Evolutionary conservation across 2,329 filamentous ascomycete species (phyloP).

Genomic region (Ascocoryne sarcoides): DNA sequence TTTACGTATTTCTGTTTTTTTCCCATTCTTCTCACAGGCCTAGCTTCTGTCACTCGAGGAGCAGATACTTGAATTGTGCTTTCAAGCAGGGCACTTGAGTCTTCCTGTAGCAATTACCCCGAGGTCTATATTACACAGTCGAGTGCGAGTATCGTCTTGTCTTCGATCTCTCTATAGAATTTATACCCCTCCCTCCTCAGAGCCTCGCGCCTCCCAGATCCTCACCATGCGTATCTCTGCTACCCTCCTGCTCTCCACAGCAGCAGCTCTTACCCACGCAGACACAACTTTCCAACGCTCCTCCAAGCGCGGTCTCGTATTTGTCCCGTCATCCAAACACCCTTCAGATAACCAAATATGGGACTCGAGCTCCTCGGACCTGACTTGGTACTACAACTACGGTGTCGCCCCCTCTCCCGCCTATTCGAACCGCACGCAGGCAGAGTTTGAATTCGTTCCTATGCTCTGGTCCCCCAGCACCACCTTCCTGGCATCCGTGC

Average conservation of each 20-base stretch:
- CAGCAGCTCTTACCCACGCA: conserved; percentile 1
- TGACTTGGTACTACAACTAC: conserved; percentile 88
- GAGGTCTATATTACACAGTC: too few species aligned
- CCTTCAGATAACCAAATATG: conserved; percentile 59
- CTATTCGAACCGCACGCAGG: conserved; percentile 40
- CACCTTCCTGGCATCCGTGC: conserved; percentile 52
- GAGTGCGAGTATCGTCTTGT: too few species aligned
- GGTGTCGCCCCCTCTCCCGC: conserved; percentile 42
- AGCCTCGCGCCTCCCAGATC: background rate
- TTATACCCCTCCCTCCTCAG: too few species aligned
- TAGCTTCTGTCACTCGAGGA: too few species aligned
- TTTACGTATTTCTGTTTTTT: too few species aligned
- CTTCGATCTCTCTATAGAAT: too few species aligned
- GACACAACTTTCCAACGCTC: conserved; percentile 15
- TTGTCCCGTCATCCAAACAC: conserved; percentile 39
- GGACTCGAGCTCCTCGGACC: conserved; percentile 40
- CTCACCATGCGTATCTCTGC: conserved; percentile 7
- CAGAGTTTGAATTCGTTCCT: conserved; percentile 63
- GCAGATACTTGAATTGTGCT: too few species aligned
- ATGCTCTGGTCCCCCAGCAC: conserved; percentile 63
- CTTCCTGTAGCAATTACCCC: too few species aligned
- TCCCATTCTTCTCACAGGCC: too few species aligned
- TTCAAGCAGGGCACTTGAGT: too few species aligned
- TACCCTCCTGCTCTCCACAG: conserved; percentile 8
- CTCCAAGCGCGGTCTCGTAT: conserved; percentile 66